These are phyloP conservation scores for Biancaea sappan DNA, from an alignment of 306 rosid species.

Conservation along the genomic window DNA sequence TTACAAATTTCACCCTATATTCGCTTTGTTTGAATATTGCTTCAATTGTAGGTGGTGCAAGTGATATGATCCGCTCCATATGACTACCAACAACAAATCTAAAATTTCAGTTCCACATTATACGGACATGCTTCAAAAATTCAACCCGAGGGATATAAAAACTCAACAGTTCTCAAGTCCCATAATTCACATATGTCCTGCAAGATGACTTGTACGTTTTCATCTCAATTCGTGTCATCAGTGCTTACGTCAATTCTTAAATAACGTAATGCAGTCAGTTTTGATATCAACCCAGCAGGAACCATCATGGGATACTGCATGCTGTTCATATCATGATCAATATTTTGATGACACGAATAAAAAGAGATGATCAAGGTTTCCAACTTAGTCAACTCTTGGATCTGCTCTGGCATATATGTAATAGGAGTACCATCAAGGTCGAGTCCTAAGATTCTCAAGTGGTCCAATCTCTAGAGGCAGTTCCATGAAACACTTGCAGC, in stretches of 20 bases:
- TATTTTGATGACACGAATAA: not conserved
- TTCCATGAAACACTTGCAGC: not conserved
- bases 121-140: not conserved
- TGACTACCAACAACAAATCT: constrained; percentile 3
- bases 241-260: constrained; percentile 7
- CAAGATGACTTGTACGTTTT: not conserved
- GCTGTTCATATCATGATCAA: no score
- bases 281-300: not conserved
- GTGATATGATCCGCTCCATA: constrained; percentile 1
- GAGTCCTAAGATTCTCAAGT: not conserved
- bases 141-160: constrained; percentile 16
- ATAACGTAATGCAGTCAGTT: not conserved
- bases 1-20: not conserved
- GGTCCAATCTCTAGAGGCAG: not conserved
- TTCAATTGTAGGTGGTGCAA: not conserved
- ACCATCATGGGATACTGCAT: not conserved
- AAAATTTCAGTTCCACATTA: not conserved
- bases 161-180: not conserved
- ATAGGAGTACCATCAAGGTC: not conserved
- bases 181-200: not conserved
- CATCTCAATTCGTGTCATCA: constrained; percentile 3
- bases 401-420: not conserved
- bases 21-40: not conserved
- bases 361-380: not conserved
- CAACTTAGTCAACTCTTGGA: not conserved